Percentiles rank a stretch among this genome's conserved stretches.
These are phyloP conservation scores for Salvia miltiorrhiza DNA, from an alignment of 257 asterid genomes.

Conservation along the genomic window DNA sequence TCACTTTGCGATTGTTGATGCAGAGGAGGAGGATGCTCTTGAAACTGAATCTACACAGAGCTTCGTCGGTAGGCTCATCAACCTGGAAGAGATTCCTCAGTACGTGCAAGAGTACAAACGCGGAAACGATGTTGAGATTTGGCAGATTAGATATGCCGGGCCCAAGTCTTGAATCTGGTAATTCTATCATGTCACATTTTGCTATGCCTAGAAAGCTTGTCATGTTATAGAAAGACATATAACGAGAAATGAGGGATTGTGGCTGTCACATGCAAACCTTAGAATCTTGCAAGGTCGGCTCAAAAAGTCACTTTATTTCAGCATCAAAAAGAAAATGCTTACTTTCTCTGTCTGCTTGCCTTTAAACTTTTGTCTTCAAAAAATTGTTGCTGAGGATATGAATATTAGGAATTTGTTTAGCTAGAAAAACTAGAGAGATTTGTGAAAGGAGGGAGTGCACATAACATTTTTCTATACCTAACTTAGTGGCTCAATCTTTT, in stretches of 20 bases:
- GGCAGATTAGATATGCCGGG: constrained; percentile 57
- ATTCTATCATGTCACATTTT: not conserved
- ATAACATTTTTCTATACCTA: too few species aligned
- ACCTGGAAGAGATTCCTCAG: constrained; percentile 63
- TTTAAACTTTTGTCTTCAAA: not conserved
- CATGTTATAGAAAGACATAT: not conserved
- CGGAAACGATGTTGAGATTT: constrained; percentile 77
- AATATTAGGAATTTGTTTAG: not conserved
- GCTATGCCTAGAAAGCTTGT: not conserved
- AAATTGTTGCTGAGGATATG: not conserved
- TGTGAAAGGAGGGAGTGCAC: too few species aligned
- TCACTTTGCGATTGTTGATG: constrained; percentile 14
- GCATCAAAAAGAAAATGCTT: not conserved
- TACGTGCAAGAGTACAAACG: constrained; percentile 62
- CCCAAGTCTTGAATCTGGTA: constrained; percentile 12
- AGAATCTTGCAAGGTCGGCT: constrained; percentile 20
- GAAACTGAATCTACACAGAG: constrained; percentile 19
- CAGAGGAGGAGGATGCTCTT: constrained; percentile 37
- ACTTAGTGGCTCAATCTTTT: too few species aligned
- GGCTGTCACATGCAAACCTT: constrained; percentile 24
- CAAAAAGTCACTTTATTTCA: constrained; percentile 24
- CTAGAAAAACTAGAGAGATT: not conserved
- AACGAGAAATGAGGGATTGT: not conserved
- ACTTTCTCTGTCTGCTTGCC: not conserved
- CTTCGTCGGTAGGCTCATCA: constrained; percentile 52